Conservation (phyloP, 805 yeast species). For the Torulaspora maleeae region DNA sequence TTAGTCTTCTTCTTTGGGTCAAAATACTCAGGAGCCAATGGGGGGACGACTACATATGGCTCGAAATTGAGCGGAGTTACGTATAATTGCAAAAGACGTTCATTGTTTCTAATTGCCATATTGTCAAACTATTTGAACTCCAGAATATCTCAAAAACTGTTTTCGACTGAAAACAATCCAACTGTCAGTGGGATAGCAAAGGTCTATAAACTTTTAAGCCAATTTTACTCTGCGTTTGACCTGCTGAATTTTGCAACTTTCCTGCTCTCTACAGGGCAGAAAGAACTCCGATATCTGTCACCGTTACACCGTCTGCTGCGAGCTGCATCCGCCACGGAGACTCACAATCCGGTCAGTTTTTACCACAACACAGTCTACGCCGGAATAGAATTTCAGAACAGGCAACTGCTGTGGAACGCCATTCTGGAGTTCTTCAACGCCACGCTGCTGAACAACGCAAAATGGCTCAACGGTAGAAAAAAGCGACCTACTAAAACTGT, state of each 20-base stretch:
- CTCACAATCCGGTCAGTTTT: slow-evolving; percentile 6
- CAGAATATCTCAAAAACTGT: slow-evolving; percentile 15
- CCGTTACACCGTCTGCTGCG: slow-evolving; percentile 21
- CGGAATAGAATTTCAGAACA: slow-evolving; percentile 26
- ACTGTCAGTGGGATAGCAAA: background rate
- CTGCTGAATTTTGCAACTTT: slow-evolving; percentile 6
- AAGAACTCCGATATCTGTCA: slow-evolving; percentile 12
- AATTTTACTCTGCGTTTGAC: slow-evolving; percentile 10
- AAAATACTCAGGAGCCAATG: background rate
- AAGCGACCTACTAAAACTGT: slow-evolving; percentile 5
- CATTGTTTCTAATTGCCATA: slow-evolving; percentile 17
- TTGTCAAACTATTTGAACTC: slow-evolving; percentile 15
- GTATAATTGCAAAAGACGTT: slow-evolving; percentile 13
- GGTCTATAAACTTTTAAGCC: background rate
- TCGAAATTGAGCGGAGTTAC: slow-evolving; percentile 19
- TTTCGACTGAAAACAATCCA: background rate
- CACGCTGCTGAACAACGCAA: slow-evolving; percentile 18
- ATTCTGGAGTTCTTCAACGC: slow-evolving; percentile 26
- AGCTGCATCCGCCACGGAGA: slow-evolving; percentile 7
- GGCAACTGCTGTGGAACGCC: slow-evolving; percentile 33
- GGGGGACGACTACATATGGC: slow-evolving; percentile 14
- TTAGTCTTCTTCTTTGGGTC: slow-evolving; percentile 22
- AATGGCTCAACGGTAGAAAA: slow-evolving; percentile 11
- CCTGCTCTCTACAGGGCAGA: slow-evolving; percentile 2
- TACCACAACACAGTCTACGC: slow-evolving; percentile 21